Evolutionary conservation across 2,329 filamentous ascomycete species (phyloP).

Genomic region (Phialophora expanda): DNA sequence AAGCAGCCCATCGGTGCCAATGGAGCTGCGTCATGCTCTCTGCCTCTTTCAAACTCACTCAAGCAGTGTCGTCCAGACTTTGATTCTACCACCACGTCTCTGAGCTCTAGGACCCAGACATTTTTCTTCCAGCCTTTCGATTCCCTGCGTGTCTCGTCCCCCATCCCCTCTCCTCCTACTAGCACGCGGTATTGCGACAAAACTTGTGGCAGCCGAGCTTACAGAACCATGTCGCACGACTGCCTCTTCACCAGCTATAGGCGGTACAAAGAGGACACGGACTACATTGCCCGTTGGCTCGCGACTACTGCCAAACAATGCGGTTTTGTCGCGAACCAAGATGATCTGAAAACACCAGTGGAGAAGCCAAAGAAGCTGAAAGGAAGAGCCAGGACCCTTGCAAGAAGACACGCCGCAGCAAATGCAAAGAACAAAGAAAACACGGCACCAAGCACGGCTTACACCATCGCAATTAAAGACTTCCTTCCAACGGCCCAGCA

Average conservation of each 20-base stretch:
- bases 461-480: background rate
- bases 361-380: background rate
- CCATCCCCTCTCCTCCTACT: background rate
- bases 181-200: background rate
- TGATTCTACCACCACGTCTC: background rate
- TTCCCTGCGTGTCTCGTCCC: background rate
- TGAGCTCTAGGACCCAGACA: background rate
- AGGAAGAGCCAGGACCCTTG: background rate
- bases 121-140: background rate
- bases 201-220: background rate
- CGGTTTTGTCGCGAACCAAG: background rate
- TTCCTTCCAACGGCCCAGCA: background rate
- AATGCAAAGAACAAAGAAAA: background rate
- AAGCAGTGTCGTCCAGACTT: background rate
- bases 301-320: background rate
- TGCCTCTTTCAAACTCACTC: background rate
- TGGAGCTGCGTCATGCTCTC: background rate
- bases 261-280: background rate
- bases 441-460: background rate
- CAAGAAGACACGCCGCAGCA: constrained; percentile 1
- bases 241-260: background rate
- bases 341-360: background rate
- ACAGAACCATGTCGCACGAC: background rate
- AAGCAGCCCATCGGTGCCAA: background rate
- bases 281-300: background rate